phyloP scores from a whole-genome alignment of 305 asterid genomes.

The Fraxinus velutina region DNA sequence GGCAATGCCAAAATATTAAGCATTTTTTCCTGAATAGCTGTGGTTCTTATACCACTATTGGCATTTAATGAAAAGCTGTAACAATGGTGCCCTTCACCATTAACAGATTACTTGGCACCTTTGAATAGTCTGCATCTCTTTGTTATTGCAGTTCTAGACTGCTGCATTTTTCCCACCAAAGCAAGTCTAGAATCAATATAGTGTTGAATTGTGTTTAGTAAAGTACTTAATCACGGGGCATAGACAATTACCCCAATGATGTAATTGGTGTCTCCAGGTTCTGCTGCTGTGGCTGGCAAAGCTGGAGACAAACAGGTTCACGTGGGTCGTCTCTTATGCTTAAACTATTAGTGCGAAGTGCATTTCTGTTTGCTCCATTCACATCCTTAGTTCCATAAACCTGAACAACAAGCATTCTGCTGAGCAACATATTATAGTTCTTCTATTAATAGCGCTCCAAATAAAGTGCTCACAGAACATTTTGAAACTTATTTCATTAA shows the following conservation, averaged over 20 bases:
- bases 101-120: slow-evolving; percentile 23
- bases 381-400: slow-evolving; percentile 47
- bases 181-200: slow-evolving; percentile 15
- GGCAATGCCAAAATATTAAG: not conserved
- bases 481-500: slow-evolving; percentile 2
- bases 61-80: slow-evolving; percentile 16
- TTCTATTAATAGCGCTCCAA: not conserved
- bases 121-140: slow-evolving; percentile 16
- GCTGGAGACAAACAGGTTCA: slow-evolving; percentile 62
- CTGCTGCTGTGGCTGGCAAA: slow-evolving; percentile 67
- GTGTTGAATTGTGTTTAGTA: not conserved
- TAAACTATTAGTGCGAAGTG: slow-evolving; percentile 33
- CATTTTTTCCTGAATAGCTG: slow-evolving; percentile 6
- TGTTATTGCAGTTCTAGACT: slow-evolving; percentile 45
- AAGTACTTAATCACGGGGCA: slow-evolving; percentile 11
- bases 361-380: slow-evolving; percentile 38
- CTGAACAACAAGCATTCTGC: slow-evolving; percentile 32
- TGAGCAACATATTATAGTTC: slow-evolving; percentile 10
- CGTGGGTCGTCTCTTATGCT: slow-evolving; percentile 48
- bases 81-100: slow-evolving; percentile 18
- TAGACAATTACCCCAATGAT: slow-evolving; percentile 45
- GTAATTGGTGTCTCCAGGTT: slow-evolving; percentile 36
- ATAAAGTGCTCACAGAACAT: not conserved
- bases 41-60: slow-evolving; percentile 16
- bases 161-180: slow-evolving; percentile 36